phyloP scores from a whole-genome alignment of 2,329 filamentous ascomycete genomes.

The Paecilomyces niveus region DNA sequence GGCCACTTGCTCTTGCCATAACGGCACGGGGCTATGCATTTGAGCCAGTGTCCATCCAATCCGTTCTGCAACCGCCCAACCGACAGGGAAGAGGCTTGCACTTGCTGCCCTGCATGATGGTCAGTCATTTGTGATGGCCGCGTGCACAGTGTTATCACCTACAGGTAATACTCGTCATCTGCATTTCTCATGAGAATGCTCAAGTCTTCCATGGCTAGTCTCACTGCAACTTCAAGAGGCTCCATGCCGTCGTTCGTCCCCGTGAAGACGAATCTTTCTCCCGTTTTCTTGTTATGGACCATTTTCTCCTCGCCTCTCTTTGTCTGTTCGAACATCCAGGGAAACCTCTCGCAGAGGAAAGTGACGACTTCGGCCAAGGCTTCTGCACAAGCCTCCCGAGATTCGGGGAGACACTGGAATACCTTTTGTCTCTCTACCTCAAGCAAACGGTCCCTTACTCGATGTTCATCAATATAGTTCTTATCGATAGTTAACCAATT shows the following conservation, averaged over 20 bases:
- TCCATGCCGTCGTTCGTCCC: constrained; percentile 26
- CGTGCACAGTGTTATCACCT: constrained; percentile 11
- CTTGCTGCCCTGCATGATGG: constrained; percentile 36
- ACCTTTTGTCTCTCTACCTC: constrained; percentile 32
- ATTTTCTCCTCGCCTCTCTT: constrained; percentile 17
- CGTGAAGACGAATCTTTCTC: constrained; percentile 37
- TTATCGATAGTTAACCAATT: constrained; percentile 46
- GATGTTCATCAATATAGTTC: constrained; percentile 38
- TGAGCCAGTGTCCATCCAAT: constrained; percentile 44
- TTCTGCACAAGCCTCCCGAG: constrained; percentile 41
- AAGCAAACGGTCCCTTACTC: constrained; percentile 36
- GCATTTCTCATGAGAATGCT: constrained; percentile 41
- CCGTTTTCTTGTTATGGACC: constrained; percentile 38
- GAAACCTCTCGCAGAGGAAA: constrained; percentile 40
- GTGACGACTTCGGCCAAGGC: constrained; percentile 38
- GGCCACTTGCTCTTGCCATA: constrained; percentile 43
- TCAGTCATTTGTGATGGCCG: constrained; percentile 3
- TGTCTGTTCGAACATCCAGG: constrained; percentile 34
- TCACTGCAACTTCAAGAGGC: constrained; percentile 44
- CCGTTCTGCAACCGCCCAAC: constrained; percentile 43
- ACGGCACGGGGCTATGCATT: constrained; percentile 41
- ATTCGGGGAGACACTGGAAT: constrained; percentile 39
- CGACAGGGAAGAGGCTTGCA: constrained; percentile 47
- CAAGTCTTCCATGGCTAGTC: constrained; percentile 47
- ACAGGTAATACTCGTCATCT: constrained; percentile 43